Evolutionary conservation across 2,329 filamentous ascomycete species (phyloP), one percentile per base, ranked within the genome.

Genomic region (Huntiella abstrusa): DNA sequence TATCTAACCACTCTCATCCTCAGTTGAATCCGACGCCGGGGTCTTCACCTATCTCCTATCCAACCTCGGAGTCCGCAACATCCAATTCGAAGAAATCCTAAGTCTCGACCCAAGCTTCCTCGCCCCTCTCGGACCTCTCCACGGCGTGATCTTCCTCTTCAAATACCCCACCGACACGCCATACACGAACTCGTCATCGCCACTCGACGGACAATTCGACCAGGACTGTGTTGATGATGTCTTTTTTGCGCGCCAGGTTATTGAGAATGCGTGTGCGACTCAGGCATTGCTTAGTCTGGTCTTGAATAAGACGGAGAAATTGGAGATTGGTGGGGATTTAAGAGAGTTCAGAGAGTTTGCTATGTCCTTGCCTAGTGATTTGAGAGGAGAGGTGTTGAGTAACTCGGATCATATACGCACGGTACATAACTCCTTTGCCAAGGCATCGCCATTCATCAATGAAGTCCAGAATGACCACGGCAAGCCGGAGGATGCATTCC

Each of bases 91-190:
- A 66, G 91, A 98, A 66, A 77, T 98, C 53, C 75, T 95, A 49
- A 81, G 83, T 1, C 77, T 98, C 53, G 88, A 96, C 55, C 69
- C 84, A 5, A 75, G 83, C 45, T 72, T 73, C 48, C 71, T 92
- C 10, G 70, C 73, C 38, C 66, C 77, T 53, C 72, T 86, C 33
- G 77, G 80, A 55, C 82, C 83, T 13, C 71, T 94, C 45, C 92
- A 94, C 65, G 91, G 91, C 57, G 85, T 98, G 54, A 95, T 98
- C 58, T 98, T 98, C 64, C 83, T 98, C 61, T 98, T 98, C 77
- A 96, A 95, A 66, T 98, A 83, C 64, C 83, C 75, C 43, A 86
- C 77, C 51, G 77, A 82, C 58, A 73, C 62, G 51, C 73, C 68
- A 55, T 80, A 69, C 65, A 75, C 66, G 34, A 62, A 62, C 51